Base-by-base conservation (phyloP, 352 stramenopile genomes). In the Pythium rhizo-oryzae region DNA sequence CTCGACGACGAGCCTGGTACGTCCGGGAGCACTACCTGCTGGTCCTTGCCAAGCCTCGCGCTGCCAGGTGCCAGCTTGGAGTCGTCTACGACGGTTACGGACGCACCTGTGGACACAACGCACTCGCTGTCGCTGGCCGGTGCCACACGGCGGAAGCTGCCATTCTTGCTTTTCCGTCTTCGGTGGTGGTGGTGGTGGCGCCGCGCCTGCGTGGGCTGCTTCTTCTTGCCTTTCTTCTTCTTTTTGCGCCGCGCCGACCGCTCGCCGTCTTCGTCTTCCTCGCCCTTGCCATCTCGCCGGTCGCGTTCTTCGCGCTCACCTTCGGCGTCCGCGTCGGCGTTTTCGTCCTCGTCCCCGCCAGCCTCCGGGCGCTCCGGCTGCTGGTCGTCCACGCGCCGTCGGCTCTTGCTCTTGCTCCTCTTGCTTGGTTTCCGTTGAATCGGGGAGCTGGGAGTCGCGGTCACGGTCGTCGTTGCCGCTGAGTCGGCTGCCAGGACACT, bases 341-440 rank as follows among this genome's bases (percentile, higher is more conserved):
- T 49, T 55, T 59, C 63, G 62, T 43, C 33, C 12, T 64, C 53
- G 1, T 70, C 43, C 8, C n/a, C 44, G 44, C 12, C 15, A 7
- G 9, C 25, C 37, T 53, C 50, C 12, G 43, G 13, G 15, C 12
- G 19, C 50, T 54, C 33, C 3, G 13, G n/a, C n/a, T n/a, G 6
- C 23, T 55, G 35, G 8, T 58, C 35, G 35, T 53, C 44, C 25
- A 1, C 21, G 28, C 15, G 35, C 30, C 39, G 23, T 16, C 35
- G 19, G 23, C 53, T 56, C 58, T 52, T 63, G n/a, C 25, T 59
- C 9, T 59, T 58, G 7, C 55, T 71, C 21, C 64, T 72, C 30
- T 63, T 68, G 43, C 65, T 75, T 12, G 78, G 75, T 33, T 74
- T 79, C 62, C 74, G 75, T 15, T 52, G 50, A 35, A 24, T 56